A percentile compares a stretch with the other conserved stretches of the same genome.
Evolutionary conservation across 2,329 filamentous ascomycete species (phyloP).

Genomic region (Neofusicoccum sp.): DNA sequence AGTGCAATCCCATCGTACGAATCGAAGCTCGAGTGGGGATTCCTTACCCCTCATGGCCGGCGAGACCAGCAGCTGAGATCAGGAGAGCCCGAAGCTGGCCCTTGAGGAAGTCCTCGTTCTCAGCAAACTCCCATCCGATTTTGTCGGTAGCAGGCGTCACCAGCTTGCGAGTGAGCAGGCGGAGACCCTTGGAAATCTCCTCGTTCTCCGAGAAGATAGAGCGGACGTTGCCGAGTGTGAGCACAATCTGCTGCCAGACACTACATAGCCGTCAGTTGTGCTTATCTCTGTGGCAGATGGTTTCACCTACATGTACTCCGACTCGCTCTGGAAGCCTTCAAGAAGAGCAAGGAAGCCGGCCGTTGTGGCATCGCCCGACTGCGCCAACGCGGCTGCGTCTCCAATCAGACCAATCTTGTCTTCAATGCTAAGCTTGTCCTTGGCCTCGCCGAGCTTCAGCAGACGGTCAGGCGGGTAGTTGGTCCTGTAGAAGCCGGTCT

Average conservation of each 20-base stretch:
- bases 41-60: slow-evolving; percentile 70
- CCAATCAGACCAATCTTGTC: slow-evolving; percentile 93
- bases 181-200: slow-evolving; percentile 67
- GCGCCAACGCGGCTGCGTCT: slow-evolving; percentile 83
- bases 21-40: slow-evolving; percentile 1
- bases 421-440: slow-evolving; percentile 72
- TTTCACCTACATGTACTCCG: slow-evolving; percentile 65
- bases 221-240: slow-evolving; percentile 72
- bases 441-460: slow-evolving; percentile 72
- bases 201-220: slow-evolving; percentile 81
- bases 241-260: slow-evolving; percentile 83
- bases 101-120: slow-evolving; percentile 76
- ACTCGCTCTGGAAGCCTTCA: slow-evolving; percentile 78
- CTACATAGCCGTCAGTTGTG: slow-evolving; percentile 30
- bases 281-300: neutral
- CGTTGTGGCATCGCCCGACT: slow-evolving; percentile 81
- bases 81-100: slow-evolving; percentile 81
- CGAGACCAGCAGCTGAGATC: slow-evolving; percentile 70
- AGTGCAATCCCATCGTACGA: slow-evolving; percentile 2
- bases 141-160: slow-evolving; percentile 71
- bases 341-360: slow-evolving; percentile 79
- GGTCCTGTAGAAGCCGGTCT: slow-evolving; percentile 87
- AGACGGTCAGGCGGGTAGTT: slow-evolving; percentile 88
- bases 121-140: slow-evolving; percentile 81
- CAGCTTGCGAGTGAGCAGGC: slow-evolving; percentile 75